Percentiles rank a stretch among this genome's conserved stretches.
Evolutionary conservation across 106 monocot species (phyloP).

Genomic region (Dioscorea alata): DNA sequence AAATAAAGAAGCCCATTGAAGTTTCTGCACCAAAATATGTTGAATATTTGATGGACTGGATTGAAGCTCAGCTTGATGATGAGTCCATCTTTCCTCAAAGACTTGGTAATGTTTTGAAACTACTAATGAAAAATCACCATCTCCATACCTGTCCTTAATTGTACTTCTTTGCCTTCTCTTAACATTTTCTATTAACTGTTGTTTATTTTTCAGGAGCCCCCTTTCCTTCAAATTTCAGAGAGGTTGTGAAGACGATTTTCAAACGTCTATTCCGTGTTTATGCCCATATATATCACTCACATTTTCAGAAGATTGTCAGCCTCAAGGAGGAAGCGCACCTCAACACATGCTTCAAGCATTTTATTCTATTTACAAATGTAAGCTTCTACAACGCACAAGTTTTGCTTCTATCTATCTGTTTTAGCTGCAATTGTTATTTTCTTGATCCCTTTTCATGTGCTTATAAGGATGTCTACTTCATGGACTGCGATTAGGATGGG

Average conservation of each 20-base stretch:
- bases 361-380: constrained; percentile 96
- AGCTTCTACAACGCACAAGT: constrained; percentile 6
- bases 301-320: constrained; percentile 98
- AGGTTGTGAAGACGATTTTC: constrained; percentile 97
- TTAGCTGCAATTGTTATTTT: too few relatives aligned
- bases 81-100: constrained; percentile 96
- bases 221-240: constrained; percentile 89
- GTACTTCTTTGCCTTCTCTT: too few relatives aligned
- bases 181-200: neutral
- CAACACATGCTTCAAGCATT: constrained; percentile 99
- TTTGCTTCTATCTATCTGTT: too few relatives aligned
- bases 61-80: constrained; percentile 93
- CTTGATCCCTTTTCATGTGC: too few relatives aligned
- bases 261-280: constrained; percentile 96
- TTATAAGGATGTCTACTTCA: too few relatives aligned
- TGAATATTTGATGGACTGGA: constrained; percentile 99
- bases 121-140: neutral
- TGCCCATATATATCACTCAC: constrained; percentile 96
- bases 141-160: too few relatives aligned
- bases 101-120: constrained; percentile 49
- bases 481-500: too few relatives aligned
- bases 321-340: constrained; percentile 99
- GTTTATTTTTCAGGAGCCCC: constrained; percentile 55
- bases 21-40: constrained; percentile 99
- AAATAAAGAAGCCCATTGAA: constrained; percentile 99